Base-by-base conservation (phyloP, 1,139 yeast genomes). In the Yamadazyma membranifaciens region DNA sequence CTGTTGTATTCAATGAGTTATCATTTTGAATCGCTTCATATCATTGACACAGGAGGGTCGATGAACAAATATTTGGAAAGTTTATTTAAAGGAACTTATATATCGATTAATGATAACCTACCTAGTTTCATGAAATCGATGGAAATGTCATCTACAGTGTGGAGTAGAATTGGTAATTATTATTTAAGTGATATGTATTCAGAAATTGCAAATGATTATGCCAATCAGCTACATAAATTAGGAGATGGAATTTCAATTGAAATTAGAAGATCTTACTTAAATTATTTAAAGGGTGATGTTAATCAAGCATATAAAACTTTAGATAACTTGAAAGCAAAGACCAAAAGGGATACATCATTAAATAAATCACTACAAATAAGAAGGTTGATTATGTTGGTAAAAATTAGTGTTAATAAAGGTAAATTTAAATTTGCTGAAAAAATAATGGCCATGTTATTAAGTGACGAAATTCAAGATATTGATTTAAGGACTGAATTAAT, bases 1-100 rank as follows among this genome's bases (percentile, higher is more conserved):
- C 69, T 62, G 57, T 62, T 83, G 33, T 80, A 80, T 48, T 72
- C 88, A 0, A 65, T 76, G 53, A 77, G 87, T 25, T 76, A 71
- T 52, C 83, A 80, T 50, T 76, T 77, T 47, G 86, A 82, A 49
- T 78, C 82, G 0, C 56, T 75, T 2, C 80, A 79, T 42, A 53
- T 69, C 17, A 63, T 81, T 59, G 55, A 74, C 34, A 73, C 69
- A 44, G 85, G 85, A 1, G 77, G 70, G 0, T 56, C 75, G 0
- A 56, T 80, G 45, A 54, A 62, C 10, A 58, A 58, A 11, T 73
- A 75, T 11, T 56, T 80, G 40, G 86, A 81, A 45, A 74, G 79
- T 39, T 55, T 81, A 24, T 62, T 75, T 6, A 79, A 80, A 47
- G 75, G 86, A 0, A 62, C 69, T 2, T 80, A 72, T 52, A 67